Evolutionary conservation across 306 rosid genomes (phyloP).

Genomic region (Prunus mira): DNA sequence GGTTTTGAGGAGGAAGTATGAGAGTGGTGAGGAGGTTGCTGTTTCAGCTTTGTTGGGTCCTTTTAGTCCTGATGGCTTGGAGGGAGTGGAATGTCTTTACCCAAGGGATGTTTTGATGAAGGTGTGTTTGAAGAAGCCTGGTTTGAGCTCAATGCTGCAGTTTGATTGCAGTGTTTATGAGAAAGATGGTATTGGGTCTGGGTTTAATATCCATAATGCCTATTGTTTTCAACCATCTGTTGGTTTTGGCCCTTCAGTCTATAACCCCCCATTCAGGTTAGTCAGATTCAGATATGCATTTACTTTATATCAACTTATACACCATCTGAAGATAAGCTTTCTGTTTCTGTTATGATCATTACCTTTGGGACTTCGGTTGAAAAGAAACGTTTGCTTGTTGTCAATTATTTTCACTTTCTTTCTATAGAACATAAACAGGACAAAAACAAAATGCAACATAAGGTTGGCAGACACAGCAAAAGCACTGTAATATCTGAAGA

Average conservation of each 20-base stretch:
- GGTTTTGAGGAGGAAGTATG: conserved; percentile 50
- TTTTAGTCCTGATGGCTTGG: conserved; percentile 12
- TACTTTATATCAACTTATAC: not conserved
- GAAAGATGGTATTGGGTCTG: conserved; percentile 28
- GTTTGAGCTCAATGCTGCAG: conserved; percentile 57
- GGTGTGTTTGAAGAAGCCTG: conserved; percentile 68
- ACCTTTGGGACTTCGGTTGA: not conserved
- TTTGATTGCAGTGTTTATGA: conserved; percentile 58
- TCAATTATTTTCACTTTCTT: not conserved
- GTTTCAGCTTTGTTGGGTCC: conserved; percentile 67
- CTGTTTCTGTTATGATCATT: not conserved
- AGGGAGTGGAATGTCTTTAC: conserved; percentile 17
- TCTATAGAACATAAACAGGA: too few relatives aligned
- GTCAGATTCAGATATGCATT: not conserved
- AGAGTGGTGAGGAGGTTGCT: conserved; percentile 69
- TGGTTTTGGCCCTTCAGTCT: conserved; percentile 20
- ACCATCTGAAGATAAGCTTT: not conserved
- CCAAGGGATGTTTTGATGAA: conserved; percentile 64
- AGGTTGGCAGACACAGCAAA: not conserved
- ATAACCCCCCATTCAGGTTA: conserved; percentile 45
- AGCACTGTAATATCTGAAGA: not conserved
- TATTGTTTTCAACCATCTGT: conserved; percentile 42
- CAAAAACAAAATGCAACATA: not conserved
- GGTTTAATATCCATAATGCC: conserved; percentile 42
- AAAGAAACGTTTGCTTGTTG: not conserved